A percentile compares a stretch with the other conserved stretches of the same genome.
Conservation (phyloP, 768 basidiomycete genomes). For the Psilocybe tampanensis region DNA sequence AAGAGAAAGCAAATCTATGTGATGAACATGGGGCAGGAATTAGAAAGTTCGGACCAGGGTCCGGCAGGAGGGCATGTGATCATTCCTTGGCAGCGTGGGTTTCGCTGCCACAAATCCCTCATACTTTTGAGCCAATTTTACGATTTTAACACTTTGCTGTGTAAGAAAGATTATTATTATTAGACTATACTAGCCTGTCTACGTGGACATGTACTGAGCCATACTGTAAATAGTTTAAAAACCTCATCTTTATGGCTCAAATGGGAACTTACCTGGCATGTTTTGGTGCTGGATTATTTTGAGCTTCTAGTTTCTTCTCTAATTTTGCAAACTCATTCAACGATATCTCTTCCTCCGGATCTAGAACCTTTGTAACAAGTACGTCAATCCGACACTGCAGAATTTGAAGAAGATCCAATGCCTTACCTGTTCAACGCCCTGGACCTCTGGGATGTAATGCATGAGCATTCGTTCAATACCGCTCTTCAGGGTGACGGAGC, state of each 20-base stretch:
- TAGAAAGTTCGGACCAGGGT: constrained; percentile 6
- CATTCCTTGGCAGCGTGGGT: constrained; percentile 23
- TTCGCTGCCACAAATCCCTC: constrained; percentile 12
- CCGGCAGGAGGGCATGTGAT: background rate
- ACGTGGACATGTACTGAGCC: constrained; percentile 84
- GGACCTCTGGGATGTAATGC: constrained; percentile 98
- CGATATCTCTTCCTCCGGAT: constrained; percentile 87
- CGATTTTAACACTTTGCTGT: background rate
- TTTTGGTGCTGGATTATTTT: constrained; percentile 45
- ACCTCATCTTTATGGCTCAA: background rate
- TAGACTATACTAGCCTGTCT: constrained; percentile 18
- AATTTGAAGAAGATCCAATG: background rate
- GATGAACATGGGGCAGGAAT: no score
- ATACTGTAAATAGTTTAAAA: constrained; percentile 45
- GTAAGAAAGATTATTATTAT: background rate
- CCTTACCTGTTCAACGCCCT: constrained; percentile 82
- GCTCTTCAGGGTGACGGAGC: constrained; percentile 92
- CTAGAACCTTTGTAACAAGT: constrained; percentile 64
- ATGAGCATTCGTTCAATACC: constrained; percentile 99
- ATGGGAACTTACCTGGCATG: constrained; percentile 44
- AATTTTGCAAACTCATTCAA: constrained; percentile 89
- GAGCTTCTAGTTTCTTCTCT: constrained; percentile 59
- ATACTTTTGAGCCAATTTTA: background rate
- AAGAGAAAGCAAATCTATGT: background rate
- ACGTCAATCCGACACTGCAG: background rate